Base-by-base conservation (phyloP, 345 rosid species). In the Kandelia obovata region DNA sequence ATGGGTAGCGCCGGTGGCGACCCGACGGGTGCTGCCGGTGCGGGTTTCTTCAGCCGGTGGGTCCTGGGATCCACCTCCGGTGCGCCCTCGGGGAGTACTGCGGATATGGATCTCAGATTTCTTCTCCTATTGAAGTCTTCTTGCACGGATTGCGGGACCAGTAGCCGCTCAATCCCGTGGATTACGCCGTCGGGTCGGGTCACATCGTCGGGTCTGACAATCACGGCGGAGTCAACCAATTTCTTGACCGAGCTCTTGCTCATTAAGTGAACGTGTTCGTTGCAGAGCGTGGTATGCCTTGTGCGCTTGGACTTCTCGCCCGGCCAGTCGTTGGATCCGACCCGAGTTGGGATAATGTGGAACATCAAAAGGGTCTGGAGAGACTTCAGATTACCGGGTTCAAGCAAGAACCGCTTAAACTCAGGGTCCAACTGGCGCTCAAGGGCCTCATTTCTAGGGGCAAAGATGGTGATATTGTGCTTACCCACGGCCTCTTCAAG, bases 381-480 rank as follows among this genome's bases (percentile, higher is more conserved):
- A 2, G 97, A 90, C 69, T 80, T 84, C 66, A 92, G 89, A 53
- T 95, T 92, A 27, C 98, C 81, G 0, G 99, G 99, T 67, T 90
- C 97, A 10, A 92, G 97, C 67, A 95, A 83, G 86, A 95, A 95
- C 1, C 88, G 86, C 71, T 92, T 92, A 83, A 95, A 92, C 37
- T 84, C 91, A 3, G 98, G 98, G 75, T 95, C 96, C 3, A 95
- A 81, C 20, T 84, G 81, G 21, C 91, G 92, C 77, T 95, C 96
- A 13, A 95, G 71, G 8, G 98, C 98, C 58, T 92, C 92, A 69
- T 95, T 95, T 3, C 77, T 77, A 0, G 99, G 99, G 1, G 99
- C 99, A 58, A 95, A 95, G 78, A 95, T 90, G 78, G 99, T 95
- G 70, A 95, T 77, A 66, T 90, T 90, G 85, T 95, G 90, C 26